Evolutionary conservation across 2,329 filamentous ascomycete species (phyloP).

Genomic region (Nigrospora osmanthi): DNA sequence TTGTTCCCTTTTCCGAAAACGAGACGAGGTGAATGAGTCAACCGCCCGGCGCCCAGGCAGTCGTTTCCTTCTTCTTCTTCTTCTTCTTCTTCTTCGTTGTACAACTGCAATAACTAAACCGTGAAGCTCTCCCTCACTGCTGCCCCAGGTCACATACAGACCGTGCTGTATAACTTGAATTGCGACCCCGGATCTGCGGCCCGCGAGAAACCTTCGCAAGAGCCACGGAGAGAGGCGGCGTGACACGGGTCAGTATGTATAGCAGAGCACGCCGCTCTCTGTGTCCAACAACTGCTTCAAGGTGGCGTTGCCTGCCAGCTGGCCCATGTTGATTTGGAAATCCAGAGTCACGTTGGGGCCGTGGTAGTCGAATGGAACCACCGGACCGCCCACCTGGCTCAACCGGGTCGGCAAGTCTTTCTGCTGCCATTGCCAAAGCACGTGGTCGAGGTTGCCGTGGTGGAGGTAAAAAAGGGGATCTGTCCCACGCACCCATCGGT

Average conservation of each 20-base stretch:
- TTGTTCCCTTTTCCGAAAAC: too few relatives aligned
- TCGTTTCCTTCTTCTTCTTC: too few relatives aligned
- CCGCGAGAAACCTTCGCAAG: too few relatives aligned
- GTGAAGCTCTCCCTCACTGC: too few relatives aligned
- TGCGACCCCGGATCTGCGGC: too few relatives aligned
- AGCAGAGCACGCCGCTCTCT: background rate
- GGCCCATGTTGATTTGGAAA: slow-evolving; percentile 1
- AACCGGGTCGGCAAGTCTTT: background rate
- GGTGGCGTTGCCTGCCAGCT: background rate
- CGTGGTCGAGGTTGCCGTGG: background rate
- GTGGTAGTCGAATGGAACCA: slow-evolving; percentile 2
- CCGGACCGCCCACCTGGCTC: slow-evolving; percentile 1
- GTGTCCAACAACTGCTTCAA: slow-evolving; percentile 1
- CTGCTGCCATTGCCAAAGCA: background rate
- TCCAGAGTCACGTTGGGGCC: slow-evolving; percentile 2
- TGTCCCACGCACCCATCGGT: background rate
- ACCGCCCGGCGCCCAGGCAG: too few relatives aligned
- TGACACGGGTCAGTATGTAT: background rate
- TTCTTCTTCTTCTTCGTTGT: too few relatives aligned
- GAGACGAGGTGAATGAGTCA: too few relatives aligned
- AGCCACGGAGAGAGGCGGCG: too few relatives aligned
- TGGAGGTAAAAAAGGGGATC: background rate
- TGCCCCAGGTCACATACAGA: too few relatives aligned
- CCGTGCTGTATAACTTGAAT: too few relatives aligned
- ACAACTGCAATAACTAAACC: too few relatives aligned